Evolutionary conservation across 352 stramenopile species (phyloP).

Genomic region (Phytopythium chamaehyphon): DNA sequence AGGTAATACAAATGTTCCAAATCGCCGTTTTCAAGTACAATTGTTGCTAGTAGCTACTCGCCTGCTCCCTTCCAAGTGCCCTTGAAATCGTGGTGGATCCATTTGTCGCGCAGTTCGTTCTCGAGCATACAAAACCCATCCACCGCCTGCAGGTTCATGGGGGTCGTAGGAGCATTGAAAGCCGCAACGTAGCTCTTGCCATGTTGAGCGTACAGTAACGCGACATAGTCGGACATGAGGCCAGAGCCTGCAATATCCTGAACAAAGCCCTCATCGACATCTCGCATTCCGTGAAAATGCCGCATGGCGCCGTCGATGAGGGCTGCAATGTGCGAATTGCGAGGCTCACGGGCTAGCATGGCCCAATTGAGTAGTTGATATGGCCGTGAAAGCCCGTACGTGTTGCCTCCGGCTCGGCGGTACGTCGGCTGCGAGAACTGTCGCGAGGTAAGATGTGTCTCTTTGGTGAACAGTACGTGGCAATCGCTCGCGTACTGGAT

Average conservation of each 20-base stretch:
- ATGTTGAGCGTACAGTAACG: slow-evolving; percentile 9
- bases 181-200: background rate
- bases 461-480: slow-evolving; percentile 12
- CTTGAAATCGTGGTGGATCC: slow-evolving; percentile 8
- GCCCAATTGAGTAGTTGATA: slow-evolving; percentile 20
- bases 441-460: background rate
- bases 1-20: too few relatives aligned
- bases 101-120: background rate
- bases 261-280: slow-evolving; percentile 11
- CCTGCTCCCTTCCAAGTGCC: too few relatives aligned
- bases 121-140: slow-evolving; percentile 12
- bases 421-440: slow-evolving; percentile 8
- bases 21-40: too few relatives aligned
- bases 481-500: slow-evolving; percentile 7
- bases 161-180: background rate
- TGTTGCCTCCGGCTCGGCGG: background rate
- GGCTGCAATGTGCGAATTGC: slow-evolving; percentile 8
- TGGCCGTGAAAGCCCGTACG: slow-evolving; percentile 8
- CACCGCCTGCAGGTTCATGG: background rate
- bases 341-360: slow-evolving; percentile 6
- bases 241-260: slow-evolving; percentile 13
- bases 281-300: slow-evolving; percentile 12
- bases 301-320: slow-evolving; percentile 11
- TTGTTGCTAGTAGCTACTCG: too few relatives aligned
- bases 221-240: slow-evolving; percentile 15